Conservation (phyloP, 2,329 filamentous ascomycete genomes). For the Pestalotiopsis sp. region DNA sequence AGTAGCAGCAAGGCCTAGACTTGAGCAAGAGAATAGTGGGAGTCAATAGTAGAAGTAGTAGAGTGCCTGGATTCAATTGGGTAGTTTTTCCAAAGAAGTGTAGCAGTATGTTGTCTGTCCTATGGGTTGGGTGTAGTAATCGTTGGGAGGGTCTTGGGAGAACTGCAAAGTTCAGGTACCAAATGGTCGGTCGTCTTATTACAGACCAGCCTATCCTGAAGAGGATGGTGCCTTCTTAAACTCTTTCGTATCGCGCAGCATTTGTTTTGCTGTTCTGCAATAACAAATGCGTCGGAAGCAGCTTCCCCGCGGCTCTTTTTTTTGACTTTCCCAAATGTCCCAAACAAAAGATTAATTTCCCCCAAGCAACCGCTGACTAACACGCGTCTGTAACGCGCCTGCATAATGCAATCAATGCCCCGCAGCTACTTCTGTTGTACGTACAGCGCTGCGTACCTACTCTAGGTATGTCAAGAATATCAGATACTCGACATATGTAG, state of each 20-base stretch:
- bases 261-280: not conserved
- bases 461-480: too few species aligned
- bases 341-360: not conserved
- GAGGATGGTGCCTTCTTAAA: not conserved
- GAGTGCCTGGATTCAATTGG: not conserved
- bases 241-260: not conserved
- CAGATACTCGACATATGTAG: too few species aligned
- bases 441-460: too few species aligned
- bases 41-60: not conserved
- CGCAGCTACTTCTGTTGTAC: not conserved
- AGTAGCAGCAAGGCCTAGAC: not conserved
- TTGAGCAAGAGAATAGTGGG: conserved; percentile 11
- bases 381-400: conserved; percentile 10
- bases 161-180: not conserved
- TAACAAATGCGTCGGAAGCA: not conserved
- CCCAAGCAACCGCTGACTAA: conserved; percentile 15
- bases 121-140: conserved; percentile 12
- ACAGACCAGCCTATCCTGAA: not conserved
- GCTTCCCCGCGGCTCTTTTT: not conserved
- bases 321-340: not conserved
- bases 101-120: conserved; percentile 9
- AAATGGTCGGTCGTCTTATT: not conserved
- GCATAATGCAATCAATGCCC: not conserved
- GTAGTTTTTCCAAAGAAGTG: conserved; percentile 2
- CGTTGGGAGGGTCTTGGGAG: conserved; percentile 6